These are phyloP conservation scores for Lactuca sativa DNA, from an alignment of 129 eudicot species.

Conservation along the genomic window DNA sequence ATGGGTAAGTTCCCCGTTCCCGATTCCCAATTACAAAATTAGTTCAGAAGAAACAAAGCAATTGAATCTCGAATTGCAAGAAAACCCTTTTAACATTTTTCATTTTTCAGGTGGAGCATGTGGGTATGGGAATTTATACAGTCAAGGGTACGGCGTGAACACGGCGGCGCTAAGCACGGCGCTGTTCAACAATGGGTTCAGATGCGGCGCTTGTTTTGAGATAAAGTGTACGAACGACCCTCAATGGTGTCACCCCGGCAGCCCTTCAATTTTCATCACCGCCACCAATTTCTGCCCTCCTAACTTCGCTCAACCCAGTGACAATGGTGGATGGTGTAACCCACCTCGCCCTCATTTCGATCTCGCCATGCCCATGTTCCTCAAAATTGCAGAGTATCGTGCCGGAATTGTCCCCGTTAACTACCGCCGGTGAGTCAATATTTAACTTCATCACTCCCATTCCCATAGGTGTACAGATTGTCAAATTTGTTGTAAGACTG, in stretches of 20 bases:
- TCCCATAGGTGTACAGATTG: no score
- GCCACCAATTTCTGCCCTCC: constrained; percentile 74
- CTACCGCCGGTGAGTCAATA: constrained; percentile 52
- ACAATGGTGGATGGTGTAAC: constrained; percentile 71
- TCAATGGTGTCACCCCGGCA: constrained; percentile 62
- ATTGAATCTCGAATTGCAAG: background rate
- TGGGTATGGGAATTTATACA: constrained; percentile 62
- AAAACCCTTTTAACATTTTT: no score
- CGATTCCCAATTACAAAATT: background rate
- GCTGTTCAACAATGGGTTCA: constrained; percentile 54
- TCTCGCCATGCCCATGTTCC: constrained; percentile 72
- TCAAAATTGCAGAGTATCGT: constrained; percentile 49
- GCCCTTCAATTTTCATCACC: constrained; percentile 57
- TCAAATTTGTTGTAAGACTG: background rate
- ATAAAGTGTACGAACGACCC: constrained; percentile 54
- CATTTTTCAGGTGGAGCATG: constrained; percentile 56
- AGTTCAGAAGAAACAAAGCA: background rate
- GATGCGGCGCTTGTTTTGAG: constrained; percentile 64
- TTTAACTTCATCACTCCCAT: background rate
- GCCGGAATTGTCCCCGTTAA: constrained; percentile 66
- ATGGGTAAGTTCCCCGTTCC: constrained; percentile 33
- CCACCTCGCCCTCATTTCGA: constrained; percentile 70
- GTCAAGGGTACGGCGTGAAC: constrained; percentile 70
- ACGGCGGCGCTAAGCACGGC: constrained; percentile 71
- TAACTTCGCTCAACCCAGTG: constrained; percentile 50